Evolutionary conservation across 345 rosid genomes (phyloP).

Genomic region (Balakata baccata): DNA sequence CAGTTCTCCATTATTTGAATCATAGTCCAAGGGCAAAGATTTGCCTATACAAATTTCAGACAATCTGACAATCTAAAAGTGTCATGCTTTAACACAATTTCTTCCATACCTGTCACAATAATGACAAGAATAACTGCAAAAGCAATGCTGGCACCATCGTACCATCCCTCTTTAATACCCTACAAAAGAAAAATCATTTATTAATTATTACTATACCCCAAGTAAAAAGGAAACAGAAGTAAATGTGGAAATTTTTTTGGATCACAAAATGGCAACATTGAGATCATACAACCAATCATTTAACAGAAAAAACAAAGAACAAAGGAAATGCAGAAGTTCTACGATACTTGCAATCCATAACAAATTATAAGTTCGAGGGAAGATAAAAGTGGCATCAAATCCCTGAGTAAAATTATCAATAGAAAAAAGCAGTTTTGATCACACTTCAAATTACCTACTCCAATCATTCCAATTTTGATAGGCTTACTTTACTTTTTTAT

Average conservation of each 20-base stretch:
- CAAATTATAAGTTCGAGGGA: not conserved
- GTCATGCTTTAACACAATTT: not conserved
- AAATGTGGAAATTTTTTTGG: not conserved
- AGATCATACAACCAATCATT: not conserved
- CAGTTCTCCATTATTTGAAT: not conserved
- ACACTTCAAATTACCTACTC: too few species aligned
- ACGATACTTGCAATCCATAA: not conserved
- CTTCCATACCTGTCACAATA: conserved; percentile 74
- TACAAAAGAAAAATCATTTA: conserved; percentile 10
- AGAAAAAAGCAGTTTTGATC: not conserved
- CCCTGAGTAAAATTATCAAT: not conserved
- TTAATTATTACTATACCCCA: not conserved
- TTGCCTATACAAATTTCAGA: not conserved
- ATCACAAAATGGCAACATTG: not conserved
- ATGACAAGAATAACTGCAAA: conserved; percentile 95
- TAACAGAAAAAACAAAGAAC: not conserved
- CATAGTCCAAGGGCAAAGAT: not conserved
- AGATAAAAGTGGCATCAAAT: not conserved
- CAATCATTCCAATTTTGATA: too few species aligned
- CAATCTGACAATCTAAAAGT: not conserved
- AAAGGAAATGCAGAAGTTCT: not conserved
- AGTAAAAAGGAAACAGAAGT: not conserved
- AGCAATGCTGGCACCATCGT: conserved; percentile 97
- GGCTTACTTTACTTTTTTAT: too few species aligned
- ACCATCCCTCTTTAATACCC: conserved; percentile 96